phyloP scores from a whole-genome alignment of 2,329 filamentous ascomycete genomes.

The Trematosphaeria pertusa region DNA sequence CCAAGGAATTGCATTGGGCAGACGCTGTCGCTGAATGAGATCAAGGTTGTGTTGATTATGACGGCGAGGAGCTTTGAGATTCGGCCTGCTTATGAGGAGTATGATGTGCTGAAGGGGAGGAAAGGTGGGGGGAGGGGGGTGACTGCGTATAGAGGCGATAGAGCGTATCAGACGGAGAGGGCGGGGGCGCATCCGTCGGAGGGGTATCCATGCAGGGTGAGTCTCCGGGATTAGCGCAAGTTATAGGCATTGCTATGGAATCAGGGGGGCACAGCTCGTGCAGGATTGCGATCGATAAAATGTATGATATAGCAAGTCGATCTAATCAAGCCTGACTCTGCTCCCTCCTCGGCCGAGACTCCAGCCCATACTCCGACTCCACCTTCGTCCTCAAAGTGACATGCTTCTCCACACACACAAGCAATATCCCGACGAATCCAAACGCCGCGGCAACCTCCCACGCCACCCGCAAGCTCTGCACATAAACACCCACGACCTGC shows the following conservation, averaged over 20 bases:
- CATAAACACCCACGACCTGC: slow-evolving; percentile 9
- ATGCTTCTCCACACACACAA: slow-evolving; percentile 8
- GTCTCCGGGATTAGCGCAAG: too few species aligned
- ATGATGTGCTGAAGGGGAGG: not conserved
- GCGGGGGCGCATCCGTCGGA: slow-evolving; percentile 2
- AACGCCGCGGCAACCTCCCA: slow-evolving; percentile 12
- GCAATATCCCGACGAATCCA: not conserved
- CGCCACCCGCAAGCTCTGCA: not conserved
- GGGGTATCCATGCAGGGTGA: slow-evolving; percentile 6
- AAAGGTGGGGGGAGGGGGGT: too few species aligned
- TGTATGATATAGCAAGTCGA: too few species aligned
- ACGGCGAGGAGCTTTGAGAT: not conserved
- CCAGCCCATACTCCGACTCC: slow-evolving; percentile 8
- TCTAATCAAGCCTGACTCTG: too few species aligned
- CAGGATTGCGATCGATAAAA: too few species aligned
- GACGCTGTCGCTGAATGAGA: slow-evolving; percentile 23
- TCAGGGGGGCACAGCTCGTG: too few species aligned
- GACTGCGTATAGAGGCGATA: not conserved
- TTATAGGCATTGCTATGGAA: too few species aligned
- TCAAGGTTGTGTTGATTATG: slow-evolving; percentile 11
- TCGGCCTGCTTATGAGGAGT: slow-evolving; percentile 5
- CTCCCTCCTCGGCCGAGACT: too few species aligned
- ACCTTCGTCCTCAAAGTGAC: slow-evolving; percentile 5
- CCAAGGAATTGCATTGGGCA: slow-evolving; percentile 33
- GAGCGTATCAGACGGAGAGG: slow-evolving; percentile 4